Base-by-base conservation (phyloP, 2,329 filamentous ascomycete species). In the Paraphaeosphaeria sporulosa region DNA sequence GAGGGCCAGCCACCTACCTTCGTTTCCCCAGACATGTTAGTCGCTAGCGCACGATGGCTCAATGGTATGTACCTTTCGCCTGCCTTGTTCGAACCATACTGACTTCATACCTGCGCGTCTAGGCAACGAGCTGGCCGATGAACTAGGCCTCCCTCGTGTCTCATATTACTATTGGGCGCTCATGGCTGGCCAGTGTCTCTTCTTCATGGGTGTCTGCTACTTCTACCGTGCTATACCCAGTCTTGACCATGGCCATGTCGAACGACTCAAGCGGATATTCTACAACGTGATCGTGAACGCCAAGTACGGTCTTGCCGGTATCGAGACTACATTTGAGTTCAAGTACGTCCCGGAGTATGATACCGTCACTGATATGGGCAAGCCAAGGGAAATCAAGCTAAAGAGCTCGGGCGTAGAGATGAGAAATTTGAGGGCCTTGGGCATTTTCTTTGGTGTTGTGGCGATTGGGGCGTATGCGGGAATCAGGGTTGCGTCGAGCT, bases 31-130 rank as follows among this genome's bases (percentile, higher is more conserved):
- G 85, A 87, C 49, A 91, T 92, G 73, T 82, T 94, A 55, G 83
- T 86, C 52, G 91, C 90, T 0, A 85, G 86, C 71, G 86, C 87
- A 5, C 83, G 90, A 59, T 90, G 89, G 83, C 81, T 93, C 17
- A 93, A 92, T 70, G 90, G 91, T 32, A 32, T 12, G 30, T 32
- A 6, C 8, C 30, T 32, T 2, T 32, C 30, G 10, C 8, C 30
- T 27, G 3, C 6, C 30, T 32, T 32, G 6, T 32, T 32, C 10
- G 25, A 9, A 8, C 30, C 30, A 12, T 32, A 32, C 30, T 32
- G 30, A 32, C 30, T 32, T 32, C 30, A 32, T 32, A 32, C 30
- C 30, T 32, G 30, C 30, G 10, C 30, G 30, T 32, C 30, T 32
- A 32, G 30, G 30, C 3, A 80, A 84, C 36, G 82, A 86, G 17